Evolutionary conservation across 139 green algal genomes (phyloP).

Genomic region (Pleodorina starrii): DNA sequence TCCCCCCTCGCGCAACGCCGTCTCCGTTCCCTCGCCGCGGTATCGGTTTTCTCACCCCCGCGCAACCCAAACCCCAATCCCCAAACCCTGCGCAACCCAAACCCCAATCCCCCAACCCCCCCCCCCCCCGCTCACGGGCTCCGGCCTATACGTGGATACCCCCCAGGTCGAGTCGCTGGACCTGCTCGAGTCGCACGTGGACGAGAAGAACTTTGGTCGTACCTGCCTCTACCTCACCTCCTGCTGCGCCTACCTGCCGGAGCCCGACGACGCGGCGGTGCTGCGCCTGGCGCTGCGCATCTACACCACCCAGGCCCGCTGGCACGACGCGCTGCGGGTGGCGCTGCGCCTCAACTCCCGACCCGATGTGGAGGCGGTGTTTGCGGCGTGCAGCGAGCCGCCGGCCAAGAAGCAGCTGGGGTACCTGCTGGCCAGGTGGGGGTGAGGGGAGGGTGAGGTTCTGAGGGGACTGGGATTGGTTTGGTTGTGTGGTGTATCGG

Average conservation of each 20-base stretch:
- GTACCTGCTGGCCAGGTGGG: slow-evolving; percentile 93
- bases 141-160: too few species aligned
- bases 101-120: neutral
- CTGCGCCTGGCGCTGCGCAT: slow-evolving; percentile 85
- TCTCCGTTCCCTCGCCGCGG: too few species aligned
- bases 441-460: neutral
- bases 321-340: slow-evolving; percentile 89
- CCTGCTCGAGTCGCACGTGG: slow-evolving; percentile 84
- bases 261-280: slow-evolving; percentile 92
- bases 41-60: too few species aligned
- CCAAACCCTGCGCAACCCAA: neutral
- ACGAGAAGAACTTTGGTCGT: slow-evolving; percentile 88
- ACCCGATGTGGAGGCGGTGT: slow-evolving; percentile 71
- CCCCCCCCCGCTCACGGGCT: too few species aligned
- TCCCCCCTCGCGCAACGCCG: too few species aligned
- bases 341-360: slow-evolving; percentile 65
- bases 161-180: slow-evolving; percentile 92
- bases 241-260: slow-evolving; percentile 93
- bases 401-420: slow-evolving; percentile 92
- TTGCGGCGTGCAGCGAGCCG: slow-evolving; percentile 71
- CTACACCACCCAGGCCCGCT: slow-evolving; percentile 75
- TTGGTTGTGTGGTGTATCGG: too few species aligned
- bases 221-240: slow-evolving; percentile 96
- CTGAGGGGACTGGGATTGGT: too few species aligned
- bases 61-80: too few species aligned